A percentile compares a stretch with the other conserved stretches of the same genome.
Conservation (phyloP, 768 basidiomycete species). For the Pulveroboletus ravenelii region DNA sequence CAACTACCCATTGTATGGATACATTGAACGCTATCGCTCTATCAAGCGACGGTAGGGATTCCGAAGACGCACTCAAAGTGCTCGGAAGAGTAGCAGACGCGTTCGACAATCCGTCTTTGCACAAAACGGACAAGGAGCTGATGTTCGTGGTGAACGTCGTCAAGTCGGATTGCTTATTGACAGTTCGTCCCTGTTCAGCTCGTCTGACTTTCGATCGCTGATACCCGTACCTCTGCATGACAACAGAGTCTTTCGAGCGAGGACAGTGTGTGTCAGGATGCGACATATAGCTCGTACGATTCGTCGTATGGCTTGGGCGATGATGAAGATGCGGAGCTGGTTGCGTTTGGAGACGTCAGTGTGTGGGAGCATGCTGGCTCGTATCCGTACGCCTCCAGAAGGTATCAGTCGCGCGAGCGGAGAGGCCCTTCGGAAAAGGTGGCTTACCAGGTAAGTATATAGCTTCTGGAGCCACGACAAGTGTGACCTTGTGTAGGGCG, state of each 20-base stretch:
- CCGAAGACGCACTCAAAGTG: conserved; percentile 19
- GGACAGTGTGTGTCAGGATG: conserved; percentile 8
- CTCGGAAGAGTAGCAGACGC: conserved; percentile 28
- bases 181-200: conserved; percentile 11
- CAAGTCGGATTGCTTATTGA: conserved; percentile 17
- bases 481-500: conserved; percentile 9
- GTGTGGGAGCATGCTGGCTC: conserved; percentile 14
- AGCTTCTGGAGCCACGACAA: neutral
- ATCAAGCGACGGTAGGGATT: neutral
- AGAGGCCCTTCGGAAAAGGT: conserved; percentile 1
- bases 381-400: conserved; percentile 11
- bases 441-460: conserved; percentile 13
- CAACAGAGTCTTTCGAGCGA: conserved; percentile 16
- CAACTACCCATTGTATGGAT: conserved; percentile 4
- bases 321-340: conserved; percentile 19
- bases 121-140: conserved; percentile 17
- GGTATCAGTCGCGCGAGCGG: neutral
- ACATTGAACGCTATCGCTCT: neutral
- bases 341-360: conserved; percentile 9
- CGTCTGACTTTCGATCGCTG: neutral
- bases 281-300: conserved; percentile 2
- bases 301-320: conserved; percentile 11
- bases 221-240: neutral
- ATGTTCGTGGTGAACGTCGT: conserved; percentile 21
- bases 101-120: conserved; percentile 22